Evolutionary conservation across 169 alveolate genomes (phyloP).

Genomic region (Eimeria tenella): DNA sequence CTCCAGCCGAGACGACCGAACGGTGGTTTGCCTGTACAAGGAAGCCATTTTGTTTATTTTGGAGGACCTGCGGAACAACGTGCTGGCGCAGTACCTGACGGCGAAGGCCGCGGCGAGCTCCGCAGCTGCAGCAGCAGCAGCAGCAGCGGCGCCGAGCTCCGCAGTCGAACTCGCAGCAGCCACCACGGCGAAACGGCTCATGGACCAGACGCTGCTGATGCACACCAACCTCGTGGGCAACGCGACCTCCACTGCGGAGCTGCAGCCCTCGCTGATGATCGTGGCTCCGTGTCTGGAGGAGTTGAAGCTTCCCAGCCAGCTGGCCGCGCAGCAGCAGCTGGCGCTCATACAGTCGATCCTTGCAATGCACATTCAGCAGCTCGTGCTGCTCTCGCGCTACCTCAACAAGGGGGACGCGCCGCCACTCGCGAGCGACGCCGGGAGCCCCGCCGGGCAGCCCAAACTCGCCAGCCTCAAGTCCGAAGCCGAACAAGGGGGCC

Average conservation of each 20-base stretch:
- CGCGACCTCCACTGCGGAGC: slow-evolving; percentile 66
- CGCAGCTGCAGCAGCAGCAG: neutral
- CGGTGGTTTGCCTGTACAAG: slow-evolving; percentile 58
- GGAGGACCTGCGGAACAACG: slow-evolving; percentile 61
- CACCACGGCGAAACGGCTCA: slow-evolving; percentile 53
- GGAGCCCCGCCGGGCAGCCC: neutral
- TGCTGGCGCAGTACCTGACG: slow-evolving; percentile 55
- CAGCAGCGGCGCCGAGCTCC: neutral
- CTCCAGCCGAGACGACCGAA: slow-evolving; percentile 33
- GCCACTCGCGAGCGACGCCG: slow-evolving; percentile 8
- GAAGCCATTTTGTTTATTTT: slow-evolving; percentile 51
- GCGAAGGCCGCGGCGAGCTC: slow-evolving; percentile 19
- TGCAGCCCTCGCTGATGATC: slow-evolving; percentile 60
- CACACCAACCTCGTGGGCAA: slow-evolving; percentile 68
- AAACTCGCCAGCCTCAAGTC: slow-evolving; percentile 8
- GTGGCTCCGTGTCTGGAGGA: slow-evolving; percentile 74
- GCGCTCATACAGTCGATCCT: slow-evolving; percentile 59
- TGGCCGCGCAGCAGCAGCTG: slow-evolving; percentile 63
- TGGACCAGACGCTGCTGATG: slow-evolving; percentile 68
- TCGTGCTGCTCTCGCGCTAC: slow-evolving; percentile 62
- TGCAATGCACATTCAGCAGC: slow-evolving; percentile 75
- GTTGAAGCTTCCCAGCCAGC: slow-evolving; percentile 73
- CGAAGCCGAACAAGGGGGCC: slow-evolving; percentile 18
- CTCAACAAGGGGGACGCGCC: slow-evolving; percentile 39
- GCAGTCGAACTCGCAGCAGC: slow-evolving; percentile 55